These are phyloP conservation scores for Fragilaria crotonensis DNA, from an alignment of 108 stramenopile genomes.

Conservation along the genomic window DNA sequence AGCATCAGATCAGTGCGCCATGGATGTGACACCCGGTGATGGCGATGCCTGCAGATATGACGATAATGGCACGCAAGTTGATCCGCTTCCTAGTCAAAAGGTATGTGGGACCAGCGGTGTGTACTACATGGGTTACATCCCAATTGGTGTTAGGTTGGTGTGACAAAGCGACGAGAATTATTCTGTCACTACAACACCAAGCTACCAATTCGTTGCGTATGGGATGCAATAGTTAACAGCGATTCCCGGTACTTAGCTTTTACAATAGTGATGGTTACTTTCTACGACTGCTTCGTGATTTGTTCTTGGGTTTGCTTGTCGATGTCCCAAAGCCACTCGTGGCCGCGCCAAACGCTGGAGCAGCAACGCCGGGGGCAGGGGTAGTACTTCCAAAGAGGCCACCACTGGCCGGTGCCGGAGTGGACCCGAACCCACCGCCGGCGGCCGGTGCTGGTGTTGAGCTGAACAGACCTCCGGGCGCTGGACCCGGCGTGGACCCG, in stretches of 20 bases:
- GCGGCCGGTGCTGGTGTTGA: slow-evolving; percentile 23
- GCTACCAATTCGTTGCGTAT: too few species aligned
- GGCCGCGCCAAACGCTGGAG: slow-evolving; percentile 35
- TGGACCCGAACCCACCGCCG: slow-evolving; percentile 26
- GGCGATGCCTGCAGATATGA: slow-evolving; percentile 77
- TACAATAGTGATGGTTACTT: not conserved
- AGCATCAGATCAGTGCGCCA: slow-evolving; percentile 42
- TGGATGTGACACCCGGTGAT: slow-evolving; percentile 61
- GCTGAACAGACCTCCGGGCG: slow-evolving; percentile 24
- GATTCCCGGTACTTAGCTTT: too few species aligned
- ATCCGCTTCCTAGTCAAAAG: slow-evolving; percentile 26
- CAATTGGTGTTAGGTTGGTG: slow-evolving; percentile 38
- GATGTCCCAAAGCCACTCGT: not conserved
- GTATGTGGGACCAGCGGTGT: slow-evolving; percentile 80
- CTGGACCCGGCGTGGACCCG: slow-evolving; percentile 43
- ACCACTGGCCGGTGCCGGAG: slow-evolving; percentile 30
- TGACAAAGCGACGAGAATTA: too few species aligned
- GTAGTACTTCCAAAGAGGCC: slow-evolving; percentile 56
- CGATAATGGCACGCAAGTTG: slow-evolving; percentile 38
- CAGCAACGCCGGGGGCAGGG: slow-evolving; percentile 20
- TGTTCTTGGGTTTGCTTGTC: not conserved
- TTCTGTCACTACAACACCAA: too few species aligned
- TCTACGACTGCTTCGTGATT: not conserved
- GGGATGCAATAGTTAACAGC: too few species aligned
- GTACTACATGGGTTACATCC: slow-evolving; percentile 54